Conservation (phyloP, 2,329 filamentous ascomycete species). For the Penicillium sclerotiorum region DNA sequence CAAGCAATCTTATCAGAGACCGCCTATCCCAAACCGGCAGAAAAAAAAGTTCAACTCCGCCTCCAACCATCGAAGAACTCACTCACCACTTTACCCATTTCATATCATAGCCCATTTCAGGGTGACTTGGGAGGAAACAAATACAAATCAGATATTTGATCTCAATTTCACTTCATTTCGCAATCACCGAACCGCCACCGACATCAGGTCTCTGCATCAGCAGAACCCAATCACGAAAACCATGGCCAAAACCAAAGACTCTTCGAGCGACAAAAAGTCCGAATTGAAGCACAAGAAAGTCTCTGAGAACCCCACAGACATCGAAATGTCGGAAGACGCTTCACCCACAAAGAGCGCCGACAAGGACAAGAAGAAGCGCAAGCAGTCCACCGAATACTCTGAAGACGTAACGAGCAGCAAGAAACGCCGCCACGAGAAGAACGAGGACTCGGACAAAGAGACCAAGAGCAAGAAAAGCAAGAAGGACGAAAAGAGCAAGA, state of each 20-base stretch:
- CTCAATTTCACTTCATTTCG: no score
- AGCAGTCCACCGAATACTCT: constrained; percentile 23
- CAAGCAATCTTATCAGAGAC: constrained; percentile 9
- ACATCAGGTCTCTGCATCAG: not conserved
- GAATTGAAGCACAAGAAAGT: constrained; percentile 24
- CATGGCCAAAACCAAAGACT: constrained; percentile 22
- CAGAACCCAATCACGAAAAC: not conserved
- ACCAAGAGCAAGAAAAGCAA: constrained; percentile 27
- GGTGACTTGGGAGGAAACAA: not conserved
- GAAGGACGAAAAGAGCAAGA: constrained; percentile 23
- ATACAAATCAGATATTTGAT: no score
- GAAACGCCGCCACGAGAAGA: constrained; percentile 22
- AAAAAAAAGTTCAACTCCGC: constrained; percentile 23
- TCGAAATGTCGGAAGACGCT: constrained; percentile 23
- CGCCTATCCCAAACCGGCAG: constrained; percentile 16
- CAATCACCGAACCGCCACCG: not conserved
- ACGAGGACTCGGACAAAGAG: constrained; percentile 16
- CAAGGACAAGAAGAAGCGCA: constrained; percentile 27
- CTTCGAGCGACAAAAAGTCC: constrained; percentile 59
- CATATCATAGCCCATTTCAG: not conserved
- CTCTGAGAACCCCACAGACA: constrained; percentile 22
- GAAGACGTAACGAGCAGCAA: constrained; percentile 22
- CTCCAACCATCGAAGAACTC: constrained; percentile 3
- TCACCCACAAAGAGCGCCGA: constrained; percentile 18
- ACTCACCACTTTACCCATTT: not conserved